These are phyloP conservation scores for Saksenaea vasiformis DNA, from an alignment of 371 early-diverging fungal species.

Conservation along the genomic window DNA sequence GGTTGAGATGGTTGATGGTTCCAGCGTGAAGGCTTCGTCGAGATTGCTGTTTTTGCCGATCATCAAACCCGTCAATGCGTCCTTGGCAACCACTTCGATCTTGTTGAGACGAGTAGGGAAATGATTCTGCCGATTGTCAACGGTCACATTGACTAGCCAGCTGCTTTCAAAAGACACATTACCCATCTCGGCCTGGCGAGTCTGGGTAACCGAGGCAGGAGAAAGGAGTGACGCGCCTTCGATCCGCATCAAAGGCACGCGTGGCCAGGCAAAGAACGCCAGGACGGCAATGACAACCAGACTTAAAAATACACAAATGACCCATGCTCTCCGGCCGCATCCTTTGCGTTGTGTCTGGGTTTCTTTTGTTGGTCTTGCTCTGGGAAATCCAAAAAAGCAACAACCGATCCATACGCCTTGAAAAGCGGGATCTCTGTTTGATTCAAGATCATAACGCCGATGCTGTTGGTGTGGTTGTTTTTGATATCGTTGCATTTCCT, in stretches of 20 bases:
- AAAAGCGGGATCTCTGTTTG: not conserved
- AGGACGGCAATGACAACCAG: constrained; percentile 16
- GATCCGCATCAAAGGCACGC: constrained; percentile 33
- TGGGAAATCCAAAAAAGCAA: constrained; percentile 12
- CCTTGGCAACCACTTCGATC: constrained; percentile 27
- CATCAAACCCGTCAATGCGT: constrained; percentile 27
- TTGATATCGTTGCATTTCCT: not conserved
- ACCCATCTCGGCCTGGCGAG: constrained; percentile 13
- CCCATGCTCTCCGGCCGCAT: constrained; percentile 19
- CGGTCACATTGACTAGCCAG: constrained; percentile 28
- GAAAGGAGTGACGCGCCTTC: constrained; percentile 23
- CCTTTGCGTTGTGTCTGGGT: not conserved
- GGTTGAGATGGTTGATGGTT: constrained; percentile 21
- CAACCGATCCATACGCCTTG: constrained; percentile 13
- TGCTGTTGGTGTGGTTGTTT: not conserved
- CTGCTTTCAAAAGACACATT: constrained; percentile 30
- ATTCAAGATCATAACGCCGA: not conserved
- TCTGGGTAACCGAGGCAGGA: constrained; percentile 21
- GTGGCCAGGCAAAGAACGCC: constrained; percentile 31
- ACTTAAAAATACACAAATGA: constrained; percentile 17
- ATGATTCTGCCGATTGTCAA: constrained; percentile 36
- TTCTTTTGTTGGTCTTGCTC: not conserved
- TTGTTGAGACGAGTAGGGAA: constrained; percentile 23
- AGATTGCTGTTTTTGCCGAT: constrained; percentile 28
- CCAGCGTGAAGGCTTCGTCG: constrained; percentile 11